These are phyloP conservation scores for Solanum etuberosum DNA, from an alignment of 257 asterid species.

Conservation along the genomic window DNA sequence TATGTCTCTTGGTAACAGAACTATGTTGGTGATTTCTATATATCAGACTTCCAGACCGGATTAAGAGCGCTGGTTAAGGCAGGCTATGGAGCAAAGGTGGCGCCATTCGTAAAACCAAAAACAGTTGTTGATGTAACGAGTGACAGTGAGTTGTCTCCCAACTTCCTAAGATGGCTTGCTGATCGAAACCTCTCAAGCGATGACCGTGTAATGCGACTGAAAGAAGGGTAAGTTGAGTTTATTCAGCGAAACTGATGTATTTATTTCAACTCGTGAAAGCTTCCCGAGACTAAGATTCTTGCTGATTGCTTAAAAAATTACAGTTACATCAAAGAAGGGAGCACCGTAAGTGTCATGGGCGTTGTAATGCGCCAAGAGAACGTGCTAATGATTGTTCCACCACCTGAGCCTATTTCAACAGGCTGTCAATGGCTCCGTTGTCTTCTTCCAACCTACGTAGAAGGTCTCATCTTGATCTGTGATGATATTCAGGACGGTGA, in stretches of 20 bases:
- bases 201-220: conserved; percentile 46
- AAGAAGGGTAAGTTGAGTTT: conserved; percentile 58
- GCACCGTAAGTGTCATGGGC: conserved; percentile 70
- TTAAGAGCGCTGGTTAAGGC: conserved; percentile 82
- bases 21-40: conserved; percentile 61
- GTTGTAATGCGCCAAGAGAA: conserved; percentile 56
- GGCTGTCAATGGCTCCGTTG: conserved; percentile 65
- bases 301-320: neutral
- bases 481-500: conserved; percentile 40
- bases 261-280: neutral
- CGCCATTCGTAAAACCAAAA: conserved; percentile 52
- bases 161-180: conserved; percentile 53
- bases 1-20: conserved; percentile 31
- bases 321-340: conserved; percentile 79
- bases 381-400: conserved; percentile 74
- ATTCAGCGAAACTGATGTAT: neutral
- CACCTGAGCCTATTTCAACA: conserved; percentile 52
- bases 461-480: conserved; percentile 54
- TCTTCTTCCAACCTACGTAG: conserved; percentile 64
- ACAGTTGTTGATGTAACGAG: conserved; percentile 51
- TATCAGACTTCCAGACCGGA: conserved; percentile 83
- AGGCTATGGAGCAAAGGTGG: conserved; percentile 73
- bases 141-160: conserved; percentile 41
- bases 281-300: neutral
- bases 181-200: conserved; percentile 61